Evolutionary conservation across 192 early-diverging fungal genomes (phyloP).

Genomic region (Coemansia sp.): DNA sequence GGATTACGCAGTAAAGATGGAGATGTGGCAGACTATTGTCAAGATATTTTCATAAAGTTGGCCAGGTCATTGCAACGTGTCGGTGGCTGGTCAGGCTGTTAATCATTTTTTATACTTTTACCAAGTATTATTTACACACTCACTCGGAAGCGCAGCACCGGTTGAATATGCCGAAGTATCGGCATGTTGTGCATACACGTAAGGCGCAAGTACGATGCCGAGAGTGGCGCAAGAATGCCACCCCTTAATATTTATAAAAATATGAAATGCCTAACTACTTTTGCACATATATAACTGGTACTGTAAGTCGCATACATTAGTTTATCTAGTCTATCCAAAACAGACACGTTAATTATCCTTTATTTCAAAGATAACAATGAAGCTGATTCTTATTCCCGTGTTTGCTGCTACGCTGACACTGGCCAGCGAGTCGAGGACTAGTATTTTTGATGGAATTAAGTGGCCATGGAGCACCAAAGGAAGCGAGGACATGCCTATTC

Average conservation of each 20-base stretch:
- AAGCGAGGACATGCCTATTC: conserved; percentile 26
- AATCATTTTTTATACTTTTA: too few species aligned
- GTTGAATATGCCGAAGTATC: too few species aligned
- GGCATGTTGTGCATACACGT: not conserved
- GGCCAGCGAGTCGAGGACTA: not conserved
- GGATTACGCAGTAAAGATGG: conserved; percentile 58
- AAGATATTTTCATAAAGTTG: not conserved
- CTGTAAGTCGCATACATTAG: too few species aligned
- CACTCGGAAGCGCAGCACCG: too few species aligned
- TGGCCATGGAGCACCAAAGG: conserved; percentile 38
- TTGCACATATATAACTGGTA: too few species aligned
- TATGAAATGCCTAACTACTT: too few species aligned
- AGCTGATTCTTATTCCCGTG: not conserved
- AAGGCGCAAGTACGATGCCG: not conserved
- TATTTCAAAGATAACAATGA: not conserved
- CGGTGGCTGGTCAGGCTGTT: too few species aligned
- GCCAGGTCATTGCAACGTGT: too few species aligned
- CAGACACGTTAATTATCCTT: too few species aligned
- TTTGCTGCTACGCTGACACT: not conserved
- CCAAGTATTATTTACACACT: too few species aligned
- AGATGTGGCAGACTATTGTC: conserved; percentile 44
- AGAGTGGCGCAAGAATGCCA: not conserved
- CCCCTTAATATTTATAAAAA: too few species aligned
- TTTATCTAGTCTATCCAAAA: too few species aligned
- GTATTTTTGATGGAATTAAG: conserved; percentile 12